These are phyloP conservation scores for Begonia fuchsioides DNA, from an alignment of 306 rosid species.

Conservation along the genomic window DNA sequence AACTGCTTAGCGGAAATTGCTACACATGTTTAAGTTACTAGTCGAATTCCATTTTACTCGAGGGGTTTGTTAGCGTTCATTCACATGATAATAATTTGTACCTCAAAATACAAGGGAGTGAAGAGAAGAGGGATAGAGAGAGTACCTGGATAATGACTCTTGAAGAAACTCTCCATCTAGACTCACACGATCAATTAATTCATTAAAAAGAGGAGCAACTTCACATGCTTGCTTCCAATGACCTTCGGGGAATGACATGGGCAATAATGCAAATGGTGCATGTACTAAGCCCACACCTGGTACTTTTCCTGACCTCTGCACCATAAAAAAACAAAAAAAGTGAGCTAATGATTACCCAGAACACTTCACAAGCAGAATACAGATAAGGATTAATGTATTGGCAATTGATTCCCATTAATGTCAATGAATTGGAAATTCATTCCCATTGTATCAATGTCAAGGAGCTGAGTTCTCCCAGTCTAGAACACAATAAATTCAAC, in stretches of 20 bases:
- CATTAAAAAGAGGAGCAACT: constrained; percentile 56
- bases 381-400: too few relatives aligned
- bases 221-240: constrained; percentile 68
- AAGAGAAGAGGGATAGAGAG: background rate
- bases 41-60: too few relatives aligned
- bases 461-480: too few relatives aligned
- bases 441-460: too few relatives aligned
- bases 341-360: background rate
- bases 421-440: too few relatives aligned
- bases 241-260: constrained; percentile 47
- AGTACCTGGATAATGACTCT: constrained; percentile 57
- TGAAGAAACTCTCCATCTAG: constrained; percentile 72
- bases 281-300: constrained; percentile 91
- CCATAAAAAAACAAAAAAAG: constrained; percentile 7
- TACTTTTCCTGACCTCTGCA: constrained; percentile 55
- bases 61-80: too few relatives aligned
- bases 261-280: constrained; percentile 68
- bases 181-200: constrained; percentile 80
- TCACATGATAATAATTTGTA: background rate
- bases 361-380: background rate
- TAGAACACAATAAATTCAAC: too few relatives aligned
- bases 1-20: too few relatives aligned
- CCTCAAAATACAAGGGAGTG: background rate
- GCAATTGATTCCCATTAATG: too few relatives aligned
- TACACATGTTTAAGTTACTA: too few relatives aligned